Conservation (phyloP, 1,284 basidiomycete species). For the Bondarzewia mesenterica region DNA sequence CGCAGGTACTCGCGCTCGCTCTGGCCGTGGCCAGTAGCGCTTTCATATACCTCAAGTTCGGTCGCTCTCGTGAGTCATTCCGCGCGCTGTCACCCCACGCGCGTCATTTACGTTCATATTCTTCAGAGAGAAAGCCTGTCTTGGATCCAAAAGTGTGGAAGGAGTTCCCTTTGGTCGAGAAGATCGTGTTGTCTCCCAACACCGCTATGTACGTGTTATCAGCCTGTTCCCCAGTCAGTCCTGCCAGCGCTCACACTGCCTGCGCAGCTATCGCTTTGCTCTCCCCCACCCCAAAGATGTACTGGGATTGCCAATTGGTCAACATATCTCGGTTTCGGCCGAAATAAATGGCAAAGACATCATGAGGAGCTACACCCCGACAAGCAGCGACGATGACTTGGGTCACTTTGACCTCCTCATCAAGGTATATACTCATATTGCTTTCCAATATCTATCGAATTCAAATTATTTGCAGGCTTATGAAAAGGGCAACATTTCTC, state of each 20-base stretch:
- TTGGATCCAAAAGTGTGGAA: conserved; percentile 76
- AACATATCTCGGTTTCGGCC: conserved; percentile 91
- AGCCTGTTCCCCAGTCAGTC: conserved; percentile 1
- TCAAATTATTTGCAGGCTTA: conserved; percentile 57
- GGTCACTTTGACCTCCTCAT: conserved; percentile 95
- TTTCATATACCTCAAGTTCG: conserved; percentile 37
- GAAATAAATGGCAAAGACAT: conserved; percentile 89
- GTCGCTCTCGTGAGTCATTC: conserved; percentile 23
- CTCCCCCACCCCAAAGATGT: conserved; percentile 68
- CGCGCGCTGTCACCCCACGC: conserved; percentile 4
- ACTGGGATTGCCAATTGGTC: conserved; percentile 92
- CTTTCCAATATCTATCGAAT: conserved; percentile 3
- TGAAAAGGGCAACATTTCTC: conserved; percentile 94
- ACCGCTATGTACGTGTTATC: conserved; percentile 81
- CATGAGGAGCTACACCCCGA: conserved; percentile 91
- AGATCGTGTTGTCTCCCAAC: conserved; percentile 87
- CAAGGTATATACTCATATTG: conserved; percentile 53
- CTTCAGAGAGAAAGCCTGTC: conserved; percentile 50
- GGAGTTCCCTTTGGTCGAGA: conserved; percentile 75
- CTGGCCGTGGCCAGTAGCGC: conserved; percentile 27
- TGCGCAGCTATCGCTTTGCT: conserved; percentile 80
- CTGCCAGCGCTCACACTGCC: conserved; percentile 5
- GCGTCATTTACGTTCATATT: not conserved
- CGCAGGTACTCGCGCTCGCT: conserved; percentile 29
- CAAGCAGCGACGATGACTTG: conserved; percentile 84